Evolutionary conservation across 805 yeast species (phyloP).

Genomic region (Candida gorgasii): DNA sequence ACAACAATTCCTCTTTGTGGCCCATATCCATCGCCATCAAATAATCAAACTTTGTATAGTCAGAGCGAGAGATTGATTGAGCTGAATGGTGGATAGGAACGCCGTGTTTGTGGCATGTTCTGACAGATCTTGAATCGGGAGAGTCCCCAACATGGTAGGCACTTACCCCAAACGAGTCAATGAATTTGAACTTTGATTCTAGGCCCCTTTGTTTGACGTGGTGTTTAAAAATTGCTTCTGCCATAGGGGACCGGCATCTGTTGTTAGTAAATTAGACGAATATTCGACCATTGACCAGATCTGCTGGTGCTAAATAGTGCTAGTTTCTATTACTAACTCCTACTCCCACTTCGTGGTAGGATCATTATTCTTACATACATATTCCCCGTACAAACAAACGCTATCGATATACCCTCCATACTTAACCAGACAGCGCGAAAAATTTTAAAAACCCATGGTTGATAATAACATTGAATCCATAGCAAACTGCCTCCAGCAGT

Average conservation of each 20-base stretch:
- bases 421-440: slow-evolving; percentile 5
- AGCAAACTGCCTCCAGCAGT: slow-evolving; percentile 57
- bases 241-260: slow-evolving; percentile 96
- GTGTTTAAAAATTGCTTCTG: slow-evolving; percentile 85
- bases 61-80: slow-evolving; percentile 58
- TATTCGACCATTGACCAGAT: too few species aligned
- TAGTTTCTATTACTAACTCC: neutral
- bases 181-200: slow-evolving; percentile 44
- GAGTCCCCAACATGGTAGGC: slow-evolving; percentile 80
- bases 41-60: slow-evolving; percentile 63
- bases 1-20: slow-evolving; percentile 52
- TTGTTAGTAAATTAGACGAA: too few species aligned
- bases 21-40: slow-evolving; percentile 71
- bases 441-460: slow-evolving; percentile 23
- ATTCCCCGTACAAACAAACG: slow-evolving; percentile 89
- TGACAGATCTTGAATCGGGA: slow-evolving; percentile 75
- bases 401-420: slow-evolving; percentile 53
- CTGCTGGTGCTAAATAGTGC: too few species aligned
- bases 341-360: too few species aligned
- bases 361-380: slow-evolving; percentile 53
- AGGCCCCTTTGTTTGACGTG: slow-evolving; percentile 55
- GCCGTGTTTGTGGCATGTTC: slow-evolving; percentile 67
- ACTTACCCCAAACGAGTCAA: slow-evolving; percentile 90
- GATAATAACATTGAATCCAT: slow-evolving; percentile 48
- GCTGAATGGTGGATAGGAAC: slow-evolving; percentile 76